Base-by-base conservation (phyloP, 345 rosid species). In the Eucalyptus sp. region DNA sequence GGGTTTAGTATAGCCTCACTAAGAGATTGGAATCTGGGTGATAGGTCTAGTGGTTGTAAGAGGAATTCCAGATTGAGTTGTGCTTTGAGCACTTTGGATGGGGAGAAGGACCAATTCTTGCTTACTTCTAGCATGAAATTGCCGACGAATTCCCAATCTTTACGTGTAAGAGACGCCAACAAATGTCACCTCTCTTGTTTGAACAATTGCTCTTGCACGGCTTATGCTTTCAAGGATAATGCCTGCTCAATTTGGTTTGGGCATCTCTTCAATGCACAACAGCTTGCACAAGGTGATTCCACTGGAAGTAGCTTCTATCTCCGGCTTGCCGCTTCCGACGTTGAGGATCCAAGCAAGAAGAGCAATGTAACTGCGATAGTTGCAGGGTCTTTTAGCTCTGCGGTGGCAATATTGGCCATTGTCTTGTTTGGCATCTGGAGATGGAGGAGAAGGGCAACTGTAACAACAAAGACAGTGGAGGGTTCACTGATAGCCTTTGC, bases 401-500 rank as follows among this genome's bases (percentile, higher is more conserved):
- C 86, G 51, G 80, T 90, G 6, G 56, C 92, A 43, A 84, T 58
- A 31, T 81, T 94, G 2, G 92, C 90, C 64, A 62, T 94, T 88
- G 43, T 88, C 20, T 22, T 90, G 80, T 89, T 93, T 71, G 90
- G 86, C 1, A 85, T 93, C 29, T 88, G 92, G 90, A 56, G 87
- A 60, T 88, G 92, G 91, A 94, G 90, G 89, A 88, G 90, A 58
- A 60, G 86, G 68, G 87, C 68, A 50, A 9, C 6, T 10, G 87
- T 46, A 81, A 80, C 76, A 68, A 91, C 91, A 86, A 93, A 89
- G 37, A 33, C 33, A 33, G 33, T 33, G 33, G 88, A 93, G 85
- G 99, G 98, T 87, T 91, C 97, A 18, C 88, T 96, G 88, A 54
- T 94, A 89, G 96, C 97, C 15, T 97, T 93, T 91, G 91, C 91